These are phyloP conservation scores for Lyophyllum atratum DNA, from an alignment of 768 basidiomycete species.

Conservation along the genomic window DNA sequence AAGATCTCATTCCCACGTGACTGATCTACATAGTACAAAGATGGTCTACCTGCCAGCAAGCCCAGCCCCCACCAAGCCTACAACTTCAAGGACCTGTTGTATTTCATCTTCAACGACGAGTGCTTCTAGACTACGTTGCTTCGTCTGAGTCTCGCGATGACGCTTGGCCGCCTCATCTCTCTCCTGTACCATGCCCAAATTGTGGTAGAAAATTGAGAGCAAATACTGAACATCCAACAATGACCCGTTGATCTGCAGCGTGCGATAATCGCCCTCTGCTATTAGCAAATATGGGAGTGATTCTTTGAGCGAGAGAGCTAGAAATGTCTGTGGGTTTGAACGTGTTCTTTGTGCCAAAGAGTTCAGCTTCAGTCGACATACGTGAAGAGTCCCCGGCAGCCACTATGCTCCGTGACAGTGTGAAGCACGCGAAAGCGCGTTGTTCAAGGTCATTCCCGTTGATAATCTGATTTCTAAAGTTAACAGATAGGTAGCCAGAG, in stretches of 20 bases:
- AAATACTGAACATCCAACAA: constrained; percentile 73
- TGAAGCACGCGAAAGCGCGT: constrained; percentile 74
- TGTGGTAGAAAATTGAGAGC: constrained; percentile 71
- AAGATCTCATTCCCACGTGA: constrained; percentile 18
- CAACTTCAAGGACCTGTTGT: constrained; percentile 55
- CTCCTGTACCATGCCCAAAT: constrained; percentile 54
- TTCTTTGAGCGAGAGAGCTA: constrained; percentile 48
- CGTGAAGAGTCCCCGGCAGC: constrained; percentile 51
- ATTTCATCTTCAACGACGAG: constrained; percentile 53
- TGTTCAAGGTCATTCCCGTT: constrained; percentile 74
- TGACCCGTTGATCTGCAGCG: constrained; percentile 59
- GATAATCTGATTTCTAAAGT: constrained; percentile 50
- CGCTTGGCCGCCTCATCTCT: constrained; percentile 56
- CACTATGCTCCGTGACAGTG: constrained; percentile 73
- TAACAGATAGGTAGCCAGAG: background rate
- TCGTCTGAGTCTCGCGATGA: constrained; percentile 46
- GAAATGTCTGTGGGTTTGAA: background rate
- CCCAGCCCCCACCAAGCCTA: constrained; percentile 58
- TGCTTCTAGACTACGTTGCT: constrained; percentile 42
- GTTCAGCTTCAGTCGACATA: constrained; percentile 23
- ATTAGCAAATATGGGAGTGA: constrained; percentile 61
- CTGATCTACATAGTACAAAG: constrained; percentile 1
- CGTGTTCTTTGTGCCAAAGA: background rate
- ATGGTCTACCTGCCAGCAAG: constrained; percentile 42
- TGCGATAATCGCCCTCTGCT: constrained; percentile 67